Evolutionary conservation across 2,329 filamentous ascomycete species (phyloP), one percentile per base, ranked within the genome.

Genomic region (Xylaria sp.): DNA sequence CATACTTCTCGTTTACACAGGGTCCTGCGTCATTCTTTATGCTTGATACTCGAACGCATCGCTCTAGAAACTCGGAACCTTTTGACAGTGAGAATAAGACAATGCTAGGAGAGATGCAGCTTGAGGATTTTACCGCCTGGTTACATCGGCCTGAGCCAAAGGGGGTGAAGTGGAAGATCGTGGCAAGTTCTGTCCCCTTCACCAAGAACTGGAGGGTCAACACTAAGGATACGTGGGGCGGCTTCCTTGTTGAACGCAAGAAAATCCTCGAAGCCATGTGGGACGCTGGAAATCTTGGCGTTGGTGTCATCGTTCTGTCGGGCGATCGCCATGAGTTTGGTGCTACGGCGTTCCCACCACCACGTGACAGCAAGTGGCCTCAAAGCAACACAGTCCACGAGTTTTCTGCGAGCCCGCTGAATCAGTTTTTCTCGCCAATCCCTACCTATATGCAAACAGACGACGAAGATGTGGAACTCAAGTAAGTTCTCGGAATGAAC

Each of bases 321-420:
- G 94, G 94, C 0, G 94, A 99, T 70, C 82, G 94, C n/a, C 94
- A 99, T 71, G 94, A 99, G 73, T 97, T 97, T 73, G 94, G 90
- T 1, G 92, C 93, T 0, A 97, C 93, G 0, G 86, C 87, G 53
- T 88, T 89, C 76, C 88, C 80, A 13, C 86, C 82, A n/a, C 84
- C 80, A 63, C 78, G 66, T 55, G 80, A 77, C 63, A 83, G 84
- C 53, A 83, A 74, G 55, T 91, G 87, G 87, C 79, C 84, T 0
- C 76, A 84, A 53, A 80, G 75, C 48, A 83, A 85, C 1, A 81
- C 87, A 0, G 89, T 95, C 0, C 88, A 96, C 68, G 94, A 99
- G 73, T 97, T 97, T 74, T 94, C 90, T 23, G 92, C 89, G 0
- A 94, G 90, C 57, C 94, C 94, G 0, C 73, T 99, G 55, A 95